Base-by-base conservation (phyloP, 495 filamentous ascomycete genomes). In the Penicillium macrosclerotiorum region DNA sequence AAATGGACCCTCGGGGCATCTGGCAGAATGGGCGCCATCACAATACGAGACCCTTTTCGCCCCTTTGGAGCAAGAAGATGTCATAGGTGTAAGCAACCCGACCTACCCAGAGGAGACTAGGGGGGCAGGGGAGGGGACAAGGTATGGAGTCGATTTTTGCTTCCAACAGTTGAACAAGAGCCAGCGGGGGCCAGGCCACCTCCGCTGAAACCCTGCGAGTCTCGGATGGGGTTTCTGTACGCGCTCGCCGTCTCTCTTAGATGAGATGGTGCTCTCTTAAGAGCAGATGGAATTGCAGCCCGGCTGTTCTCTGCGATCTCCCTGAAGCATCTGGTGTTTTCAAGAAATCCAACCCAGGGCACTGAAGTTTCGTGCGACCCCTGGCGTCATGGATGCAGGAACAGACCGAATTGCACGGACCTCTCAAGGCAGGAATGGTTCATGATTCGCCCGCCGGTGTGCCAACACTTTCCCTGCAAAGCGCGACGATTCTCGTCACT, bases 341-440 rank as follows among this genome's bases (percentile, higher is more conserved):
- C 18, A 17, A 6, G 18, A 7, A 4, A 13, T 32, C 1, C 19
- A 8, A 37, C 17, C n/a, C 16, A 16, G 11, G 16, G 33, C 17
- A 20, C 18, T 19, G n/a, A n/a, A n/a, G n/a, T n/a, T n/a, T n/a
- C n/a, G 39, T 42, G 32, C 24, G 13, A 33, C 47, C 55, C 55
- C 55, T 58, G 55, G 55, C 55, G 51, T 58, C 47, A 45, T 45
- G 37, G 20, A 47, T 48, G 55, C 55, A 51, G 46, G 55, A 51
- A 58, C 51, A 51, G 43, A n/a, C n/a, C n/a, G n/a, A n/a, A 47
- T 20, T 40, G 43, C 33, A 38, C 42, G 49, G 54, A 49, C 53
- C 49, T 39, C 29, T 24, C 37, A 33, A 41, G 41, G 32, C 30
- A 40, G 49, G 36, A n/a, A n/a, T 11, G 4, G 8, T 12, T 45